Evolutionary conservation across 2,329 filamentous ascomycete species (phyloP).

Genomic region (Neodidymelliopsis sp.): DNA sequence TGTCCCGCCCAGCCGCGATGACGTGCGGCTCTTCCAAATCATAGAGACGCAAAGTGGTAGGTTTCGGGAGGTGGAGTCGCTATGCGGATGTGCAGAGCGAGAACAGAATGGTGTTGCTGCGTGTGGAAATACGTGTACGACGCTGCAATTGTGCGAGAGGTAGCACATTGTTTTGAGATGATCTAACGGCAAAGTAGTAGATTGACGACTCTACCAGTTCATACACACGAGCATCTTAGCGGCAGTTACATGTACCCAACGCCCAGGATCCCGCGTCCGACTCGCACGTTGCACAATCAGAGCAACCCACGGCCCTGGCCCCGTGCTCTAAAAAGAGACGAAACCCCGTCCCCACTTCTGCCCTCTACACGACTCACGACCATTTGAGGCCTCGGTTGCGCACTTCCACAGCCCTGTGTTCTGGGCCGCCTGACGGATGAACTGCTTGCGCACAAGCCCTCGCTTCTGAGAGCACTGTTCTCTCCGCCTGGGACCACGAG

Average conservation of each 20-base stretch:
- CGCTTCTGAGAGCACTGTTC: no score
- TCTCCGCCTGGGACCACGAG: not conserved
- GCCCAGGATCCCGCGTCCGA: not conserved
- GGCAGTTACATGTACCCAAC: not conserved
- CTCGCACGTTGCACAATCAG: not conserved
- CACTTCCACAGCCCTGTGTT: not conserved
- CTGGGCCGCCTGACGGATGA: no score
- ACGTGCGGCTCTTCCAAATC: slow-evolving; percentile 15
- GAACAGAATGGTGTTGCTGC: not conserved
- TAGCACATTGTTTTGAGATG: no score
- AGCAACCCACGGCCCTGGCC: not conserved
- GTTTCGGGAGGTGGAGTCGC: not conserved
- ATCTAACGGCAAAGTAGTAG: no score
- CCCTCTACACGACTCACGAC: slow-evolving; percentile 2
- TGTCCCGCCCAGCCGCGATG: not conserved
- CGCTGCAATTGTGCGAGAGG: no score
- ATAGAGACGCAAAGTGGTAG: not conserved
- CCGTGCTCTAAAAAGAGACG: not conserved
- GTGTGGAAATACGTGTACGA: no score
- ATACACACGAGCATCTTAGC: not conserved
- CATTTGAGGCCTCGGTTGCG: not conserved
- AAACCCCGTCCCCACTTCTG: not conserved
- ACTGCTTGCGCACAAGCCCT: no score
- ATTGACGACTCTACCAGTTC: no score
- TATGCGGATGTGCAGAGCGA: not conserved